phyloP scores from a whole-genome alignment of 148 eudicot species.

The Rhododendron mucronatum region DNA sequence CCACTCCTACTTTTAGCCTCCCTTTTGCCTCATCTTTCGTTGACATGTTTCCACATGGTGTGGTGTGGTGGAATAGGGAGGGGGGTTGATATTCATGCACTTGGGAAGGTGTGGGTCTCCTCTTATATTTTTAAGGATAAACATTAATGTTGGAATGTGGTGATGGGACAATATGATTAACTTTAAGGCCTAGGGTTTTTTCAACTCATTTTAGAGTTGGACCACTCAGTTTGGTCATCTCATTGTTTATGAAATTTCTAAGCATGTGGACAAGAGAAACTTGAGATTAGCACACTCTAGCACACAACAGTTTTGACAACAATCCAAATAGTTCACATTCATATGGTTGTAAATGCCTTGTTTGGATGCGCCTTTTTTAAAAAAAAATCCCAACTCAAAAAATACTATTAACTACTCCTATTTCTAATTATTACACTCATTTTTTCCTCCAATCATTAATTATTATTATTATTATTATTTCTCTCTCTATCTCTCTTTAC shows the following conservation, averaged over 20 bases:
- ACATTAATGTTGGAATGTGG: constrained; percentile 24
- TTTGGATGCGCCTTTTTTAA: no score
- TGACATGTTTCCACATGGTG: constrained; percentile 36
- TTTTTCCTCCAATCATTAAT: no score
- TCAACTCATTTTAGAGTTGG: constrained; percentile 18
- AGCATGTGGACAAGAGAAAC: constrained; percentile 14
- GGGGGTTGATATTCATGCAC: constrained; percentile 18
- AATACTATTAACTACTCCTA: no score
- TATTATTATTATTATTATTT: no score
- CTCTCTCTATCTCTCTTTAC: no score
- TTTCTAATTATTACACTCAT: no score
- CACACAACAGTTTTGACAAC: background rate
- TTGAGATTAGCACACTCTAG: background rate
- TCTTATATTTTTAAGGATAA: background rate
- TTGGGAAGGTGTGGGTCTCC: constrained; percentile 21
- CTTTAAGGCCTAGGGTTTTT: constrained; percentile 16
- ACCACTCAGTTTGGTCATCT: constrained; percentile 10
- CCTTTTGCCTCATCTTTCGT: constrained; percentile 52
- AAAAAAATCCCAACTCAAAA: no score
- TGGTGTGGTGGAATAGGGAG: constrained; percentile 17
- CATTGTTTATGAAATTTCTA: constrained; percentile 7
- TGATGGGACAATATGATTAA: constrained; percentile 33
- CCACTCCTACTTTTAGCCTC: constrained; percentile 33
- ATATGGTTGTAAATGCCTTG: background rate
- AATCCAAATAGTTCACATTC: background rate